Percentiles rank a stretch among this genome's conserved stretches.
Evolutionary conservation across 345 rosid genomes (phyloP).

Genomic region (Citrus inodora): DNA sequence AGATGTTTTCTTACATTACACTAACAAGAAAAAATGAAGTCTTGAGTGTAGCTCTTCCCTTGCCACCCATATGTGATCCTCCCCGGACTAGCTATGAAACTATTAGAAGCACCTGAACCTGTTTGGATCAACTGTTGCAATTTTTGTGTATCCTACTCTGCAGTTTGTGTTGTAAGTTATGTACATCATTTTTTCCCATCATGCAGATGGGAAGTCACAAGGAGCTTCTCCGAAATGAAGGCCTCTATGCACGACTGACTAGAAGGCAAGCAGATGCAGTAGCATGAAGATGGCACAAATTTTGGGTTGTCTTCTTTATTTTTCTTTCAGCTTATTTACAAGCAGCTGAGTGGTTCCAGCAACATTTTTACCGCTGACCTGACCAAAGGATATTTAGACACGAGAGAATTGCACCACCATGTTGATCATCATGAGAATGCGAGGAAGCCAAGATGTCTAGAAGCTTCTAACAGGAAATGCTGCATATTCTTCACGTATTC

Average conservation of each 20-base stretch:
- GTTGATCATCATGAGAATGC: not conserved
- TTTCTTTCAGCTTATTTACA: not conserved
- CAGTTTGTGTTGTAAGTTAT: not conserved
- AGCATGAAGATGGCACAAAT: constrained; percentile 35
- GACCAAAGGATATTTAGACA: not conserved
- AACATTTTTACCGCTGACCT: constrained; percentile 12
- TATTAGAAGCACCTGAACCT: not conserved
- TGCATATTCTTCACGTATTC: not conserved
- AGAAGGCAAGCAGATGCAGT: constrained; percentile 89
- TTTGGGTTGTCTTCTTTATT: not conserved
- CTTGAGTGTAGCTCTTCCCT: not conserved
- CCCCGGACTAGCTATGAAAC: not conserved
- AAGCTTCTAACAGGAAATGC: not conserved
- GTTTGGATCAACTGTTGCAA: not conserved
- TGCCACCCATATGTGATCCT: not conserved
- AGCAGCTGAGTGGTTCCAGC: not conserved
- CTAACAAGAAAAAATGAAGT: not conserved
- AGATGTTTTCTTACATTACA: not conserved
- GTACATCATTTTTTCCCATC: not conserved
- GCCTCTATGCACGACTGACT: constrained; percentile 74
- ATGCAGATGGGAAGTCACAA: constrained; percentile 76
- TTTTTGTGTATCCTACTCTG: not conserved
- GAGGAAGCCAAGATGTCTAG: not conserved
- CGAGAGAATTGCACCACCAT: not conserved
- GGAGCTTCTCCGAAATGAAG: constrained; percentile 72